Conservation (phyloP, 257 asterid genomes). For the Salvia hispanica region DNA sequence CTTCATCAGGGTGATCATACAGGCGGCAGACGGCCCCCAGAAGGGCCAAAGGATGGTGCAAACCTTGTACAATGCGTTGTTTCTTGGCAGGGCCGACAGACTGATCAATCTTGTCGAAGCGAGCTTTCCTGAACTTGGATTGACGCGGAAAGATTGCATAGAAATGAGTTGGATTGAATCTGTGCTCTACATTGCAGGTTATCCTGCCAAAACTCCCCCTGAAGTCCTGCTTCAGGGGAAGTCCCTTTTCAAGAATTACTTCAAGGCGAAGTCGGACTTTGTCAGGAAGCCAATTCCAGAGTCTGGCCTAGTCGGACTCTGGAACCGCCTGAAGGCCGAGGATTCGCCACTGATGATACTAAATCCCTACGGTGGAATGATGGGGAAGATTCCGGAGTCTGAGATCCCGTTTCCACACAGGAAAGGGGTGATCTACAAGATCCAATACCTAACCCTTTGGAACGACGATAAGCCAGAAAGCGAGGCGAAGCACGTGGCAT, state of each 20-base stretch:
- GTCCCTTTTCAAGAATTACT: conserved; percentile 61
- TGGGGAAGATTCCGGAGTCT: conserved; percentile 57
- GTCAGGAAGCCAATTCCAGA: conserved; percentile 49
- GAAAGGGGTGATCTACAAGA: conserved; percentile 47
- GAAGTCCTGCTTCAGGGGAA: conserved; percentile 61
- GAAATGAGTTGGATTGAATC: conserved; percentile 72
- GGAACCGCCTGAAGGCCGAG: conserved; percentile 51
- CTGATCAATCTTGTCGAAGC: conserved; percentile 38
- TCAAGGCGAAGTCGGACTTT: conserved; percentile 68
- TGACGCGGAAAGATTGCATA: conserved; percentile 44
- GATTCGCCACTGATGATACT: conserved; percentile 53
- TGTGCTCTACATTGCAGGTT: conserved; percentile 52
- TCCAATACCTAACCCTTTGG: conserved; percentile 7
- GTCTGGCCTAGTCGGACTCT: conserved; percentile 57
- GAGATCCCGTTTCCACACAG: conserved; percentile 66
- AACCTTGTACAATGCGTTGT: conserved; percentile 51
- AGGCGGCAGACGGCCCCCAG: conserved; percentile 27
- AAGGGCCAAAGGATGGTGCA: conserved; percentile 46
- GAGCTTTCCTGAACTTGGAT: conserved; percentile 52
- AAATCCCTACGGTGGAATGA: conserved; percentile 74
- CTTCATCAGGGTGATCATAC: conserved; percentile 56
- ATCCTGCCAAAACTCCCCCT: conserved; percentile 52
- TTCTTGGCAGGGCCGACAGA: conserved; percentile 49
- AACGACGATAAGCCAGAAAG: conserved; percentile 41
- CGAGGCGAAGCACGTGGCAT: conserved; percentile 48